A percentile compares a stretch with the other conserved stretches of the same genome.
phyloP scores from a whole-genome alignment of 768 basidiomycete genomes.

The Suillus decipiens region DNA sequence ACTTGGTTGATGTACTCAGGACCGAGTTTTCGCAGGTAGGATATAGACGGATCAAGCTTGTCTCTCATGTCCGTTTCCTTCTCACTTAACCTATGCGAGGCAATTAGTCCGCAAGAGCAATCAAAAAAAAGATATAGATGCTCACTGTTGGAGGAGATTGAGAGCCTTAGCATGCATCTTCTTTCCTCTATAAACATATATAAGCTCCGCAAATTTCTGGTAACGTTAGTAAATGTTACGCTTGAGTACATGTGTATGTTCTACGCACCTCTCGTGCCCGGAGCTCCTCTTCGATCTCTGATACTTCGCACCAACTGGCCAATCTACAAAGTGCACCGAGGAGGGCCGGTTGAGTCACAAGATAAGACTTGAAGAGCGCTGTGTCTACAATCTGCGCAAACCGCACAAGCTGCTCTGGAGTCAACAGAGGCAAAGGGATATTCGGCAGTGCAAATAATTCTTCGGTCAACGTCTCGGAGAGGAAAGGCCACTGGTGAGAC shows the following conservation, averaged over 20 bases:
- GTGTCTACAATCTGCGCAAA: slow-evolving; percentile 96
- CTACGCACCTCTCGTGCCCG: slow-evolving; percentile 68
- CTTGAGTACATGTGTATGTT: background rate
- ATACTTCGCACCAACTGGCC: slow-evolving; percentile 97
- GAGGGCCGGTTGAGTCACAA: slow-evolving; percentile 77
- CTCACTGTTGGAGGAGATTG: slow-evolving; percentile 81
- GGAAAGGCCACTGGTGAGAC: slow-evolving; percentile 63
- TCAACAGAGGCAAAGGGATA: slow-evolving; percentile 66
- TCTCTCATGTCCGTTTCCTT: slow-evolving; percentile 77
- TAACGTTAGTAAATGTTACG: slow-evolving; percentile 1
- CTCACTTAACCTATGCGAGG: slow-evolving; percentile 63
- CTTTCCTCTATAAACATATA: slow-evolving; percentile 91
- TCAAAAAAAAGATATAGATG: slow-evolving; percentile 3
- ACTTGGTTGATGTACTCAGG: slow-evolving; percentile 80
- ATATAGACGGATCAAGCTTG: slow-evolving; percentile 80
- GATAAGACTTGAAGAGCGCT: slow-evolving; percentile 90
- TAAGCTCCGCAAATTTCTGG: slow-evolving; percentile 90
- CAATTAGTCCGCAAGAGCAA: slow-evolving; percentile 1
- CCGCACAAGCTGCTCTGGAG: slow-evolving; percentile 81
- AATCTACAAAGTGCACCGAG: slow-evolving; percentile 87
- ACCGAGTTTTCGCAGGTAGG: slow-evolving; percentile 89
- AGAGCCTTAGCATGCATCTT: slow-evolving; percentile 94
- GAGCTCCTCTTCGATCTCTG: slow-evolving; percentile 87
- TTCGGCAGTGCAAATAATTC: slow-evolving; percentile 83
- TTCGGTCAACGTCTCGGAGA: slow-evolving; percentile 71